Percentiles rank a stretch among this genome's conserved stretches.
Evolutionary conservation across 108 stramenopile species (phyloP).

Genomic region (Nitzschia palea): DNA sequence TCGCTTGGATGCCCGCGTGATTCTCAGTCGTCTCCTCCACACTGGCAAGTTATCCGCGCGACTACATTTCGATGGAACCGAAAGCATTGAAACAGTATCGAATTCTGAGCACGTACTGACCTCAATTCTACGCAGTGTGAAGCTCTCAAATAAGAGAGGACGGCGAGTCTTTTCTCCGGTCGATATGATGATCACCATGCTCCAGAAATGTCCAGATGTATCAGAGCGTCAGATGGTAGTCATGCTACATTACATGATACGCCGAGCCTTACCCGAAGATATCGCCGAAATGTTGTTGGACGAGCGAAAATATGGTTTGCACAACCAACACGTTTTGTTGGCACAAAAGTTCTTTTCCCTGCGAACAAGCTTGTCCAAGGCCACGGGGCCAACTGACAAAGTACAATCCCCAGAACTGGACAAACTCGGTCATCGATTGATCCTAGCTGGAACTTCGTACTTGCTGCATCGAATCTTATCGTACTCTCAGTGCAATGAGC

Average conservation of each 20-base stretch:
- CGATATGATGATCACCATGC: slow-evolving; percentile 32
- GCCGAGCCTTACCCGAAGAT: slow-evolving; percentile 30
- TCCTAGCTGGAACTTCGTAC: slow-evolving; percentile 19
- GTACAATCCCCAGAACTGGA: neutral
- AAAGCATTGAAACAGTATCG: slow-evolving; percentile 5
- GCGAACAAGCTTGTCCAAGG: neutral
- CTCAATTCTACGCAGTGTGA: slow-evolving; percentile 6
- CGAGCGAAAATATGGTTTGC: neutral
- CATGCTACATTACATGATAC: slow-evolving; percentile 36
- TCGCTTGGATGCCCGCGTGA: slow-evolving; percentile 35
- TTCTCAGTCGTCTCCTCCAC: slow-evolving; percentile 28
- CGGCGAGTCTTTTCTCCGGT: slow-evolving; percentile 22
- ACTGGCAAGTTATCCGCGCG: slow-evolving; percentile 41
- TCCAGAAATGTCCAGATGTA: slow-evolving; percentile 38
- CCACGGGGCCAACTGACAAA: neutral
- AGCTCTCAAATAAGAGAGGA: slow-evolving; percentile 18
- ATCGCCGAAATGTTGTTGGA: slow-evolving; percentile 18
- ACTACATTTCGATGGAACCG: slow-evolving; percentile 29
- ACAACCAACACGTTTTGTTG: neutral
- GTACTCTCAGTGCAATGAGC: slow-evolving; percentile 37
- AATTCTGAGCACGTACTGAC: slow-evolving; percentile 12
- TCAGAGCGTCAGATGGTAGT: slow-evolving; percentile 38
- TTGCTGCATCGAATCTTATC: slow-evolving; percentile 28
- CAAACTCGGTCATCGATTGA: neutral
- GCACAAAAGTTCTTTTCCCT: slow-evolving; percentile 2